These are phyloP conservation scores for Artomyces pyxidatus DNA, from an alignment of 768 basidiomycete genomes.

Conservation along the genomic window DNA sequence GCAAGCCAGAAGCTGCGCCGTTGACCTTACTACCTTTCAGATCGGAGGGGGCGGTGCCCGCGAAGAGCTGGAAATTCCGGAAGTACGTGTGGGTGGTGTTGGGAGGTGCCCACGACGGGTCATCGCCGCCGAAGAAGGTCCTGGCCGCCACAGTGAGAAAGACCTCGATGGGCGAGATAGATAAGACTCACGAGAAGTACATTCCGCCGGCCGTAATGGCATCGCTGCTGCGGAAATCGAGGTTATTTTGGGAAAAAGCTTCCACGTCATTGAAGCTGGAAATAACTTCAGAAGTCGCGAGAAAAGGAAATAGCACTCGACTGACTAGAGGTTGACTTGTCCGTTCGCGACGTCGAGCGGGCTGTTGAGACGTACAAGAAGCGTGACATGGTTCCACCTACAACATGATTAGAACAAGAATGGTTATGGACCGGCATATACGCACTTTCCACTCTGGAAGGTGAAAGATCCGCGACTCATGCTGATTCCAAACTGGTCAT, in stretches of 20 bases:
- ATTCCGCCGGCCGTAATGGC: constrained; percentile 55
- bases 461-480: constrained; percentile 58
- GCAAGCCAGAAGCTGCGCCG: background rate
- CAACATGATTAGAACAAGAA: background rate
- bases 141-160: constrained; percentile 25
- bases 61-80: constrained; percentile 58
- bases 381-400: constrained; percentile 65
- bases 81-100: constrained; percentile 64
- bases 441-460: constrained; percentile 58
- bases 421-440: background rate
- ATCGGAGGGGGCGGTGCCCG: constrained; percentile 10
- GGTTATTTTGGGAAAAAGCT: constrained; percentile 48
- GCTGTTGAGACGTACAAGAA: constrained; percentile 73
- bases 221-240: constrained; percentile 54
- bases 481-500: constrained; percentile 71
- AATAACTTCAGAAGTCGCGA: background rate
- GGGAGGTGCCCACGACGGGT: constrained; percentile 66
- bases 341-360: constrained; percentile 68
- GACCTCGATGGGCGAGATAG: background rate
- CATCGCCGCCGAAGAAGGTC: constrained; percentile 78
- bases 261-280: constrained; percentile 61
- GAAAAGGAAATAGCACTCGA: constrained; percentile 5
- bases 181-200: constrained; percentile 51
- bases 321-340: constrained; percentile 60
- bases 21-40: constrained; percentile 7